Conservation (phyloP, 148 eudicot genomes). For the Rhododendron simsii region DNA sequence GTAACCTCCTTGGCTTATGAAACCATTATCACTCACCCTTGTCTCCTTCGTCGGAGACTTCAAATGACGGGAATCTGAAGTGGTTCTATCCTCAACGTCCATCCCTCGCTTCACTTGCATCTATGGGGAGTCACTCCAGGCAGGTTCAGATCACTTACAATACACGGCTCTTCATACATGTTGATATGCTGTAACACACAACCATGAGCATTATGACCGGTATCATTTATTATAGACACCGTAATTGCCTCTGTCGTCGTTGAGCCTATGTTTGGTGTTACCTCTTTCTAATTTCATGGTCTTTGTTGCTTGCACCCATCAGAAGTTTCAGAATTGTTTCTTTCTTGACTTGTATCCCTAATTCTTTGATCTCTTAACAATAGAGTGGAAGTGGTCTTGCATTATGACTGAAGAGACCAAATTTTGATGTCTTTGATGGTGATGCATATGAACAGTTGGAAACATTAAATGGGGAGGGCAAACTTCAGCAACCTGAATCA, state of each 20-base stretch:
- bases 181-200: not conserved
- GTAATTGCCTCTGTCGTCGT: not conserved
- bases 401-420: not conserved
- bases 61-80: not conserved
- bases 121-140: not conserved
- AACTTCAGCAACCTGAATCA: constrained; percentile 19
- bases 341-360: not conserved
- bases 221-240: not conserved
- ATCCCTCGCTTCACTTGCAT: not conserved
- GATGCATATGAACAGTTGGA: constrained; percentile 31
- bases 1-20: not conserved
- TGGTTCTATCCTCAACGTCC: not conserved
- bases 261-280: not conserved
- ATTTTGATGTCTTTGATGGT: not conserved
- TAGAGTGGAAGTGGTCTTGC: not conserved
- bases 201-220: not conserved
- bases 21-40: not conserved
- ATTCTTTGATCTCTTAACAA: not conserved
- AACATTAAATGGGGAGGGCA: constrained; percentile 22
- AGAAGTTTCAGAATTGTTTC: not conserved
- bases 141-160: not conserved
- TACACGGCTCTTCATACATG: not conserved
- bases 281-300: not conserved
- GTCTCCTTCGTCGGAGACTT: not conserved
- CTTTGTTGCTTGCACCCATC: not conserved